These are phyloP conservation scores for Backusella mclennaniae DNA, from an alignment of 192 early-diverging fungal species.

Conservation along the genomic window DNA sequence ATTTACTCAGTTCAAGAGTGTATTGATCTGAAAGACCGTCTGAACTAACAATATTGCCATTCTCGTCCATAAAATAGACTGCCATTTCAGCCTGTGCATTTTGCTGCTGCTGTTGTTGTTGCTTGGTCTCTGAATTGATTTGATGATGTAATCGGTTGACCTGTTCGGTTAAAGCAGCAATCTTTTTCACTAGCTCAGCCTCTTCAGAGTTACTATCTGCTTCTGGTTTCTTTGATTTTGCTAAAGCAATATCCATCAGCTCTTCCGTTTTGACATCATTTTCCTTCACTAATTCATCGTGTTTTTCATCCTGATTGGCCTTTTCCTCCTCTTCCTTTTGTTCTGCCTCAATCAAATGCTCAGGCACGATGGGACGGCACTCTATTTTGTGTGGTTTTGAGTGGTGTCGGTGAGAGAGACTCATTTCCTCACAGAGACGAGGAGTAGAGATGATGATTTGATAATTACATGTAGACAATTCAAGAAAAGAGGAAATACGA, in stretches of 20 bases:
- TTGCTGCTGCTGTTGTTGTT: background rate
- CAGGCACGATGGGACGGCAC: slow-evolving; percentile 63
- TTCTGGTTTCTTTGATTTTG: background rate
- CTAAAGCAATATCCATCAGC: background rate
- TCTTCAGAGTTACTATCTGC: background rate
- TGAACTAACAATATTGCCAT: slow-evolving; percentile 12
- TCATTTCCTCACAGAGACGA: slow-evolving; percentile 63
- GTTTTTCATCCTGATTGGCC: background rate
- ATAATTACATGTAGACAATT: slow-evolving; percentile 73
- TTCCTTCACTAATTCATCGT: background rate
- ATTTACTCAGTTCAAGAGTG: background rate
- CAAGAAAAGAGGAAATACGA: slow-evolving; percentile 63
- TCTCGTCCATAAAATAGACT: background rate
- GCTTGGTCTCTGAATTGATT: background rate
- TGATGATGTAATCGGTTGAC: background rate
- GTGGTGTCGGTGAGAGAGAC: slow-evolving; percentile 42
- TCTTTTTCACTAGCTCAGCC: background rate
- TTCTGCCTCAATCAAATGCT: slow-evolving; percentile 24
- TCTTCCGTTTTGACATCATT: background rate
- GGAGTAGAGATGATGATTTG: slow-evolving; percentile 76
- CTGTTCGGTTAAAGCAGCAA: slow-evolving; percentile 11
- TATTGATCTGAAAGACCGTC: background rate
- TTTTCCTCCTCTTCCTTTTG: background rate
- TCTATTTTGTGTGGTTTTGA: slow-evolving; percentile 54
- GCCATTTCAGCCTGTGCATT: background rate